Percentiles rank a stretch among this genome's conserved stretches.
Evolutionary conservation across 768 basidiomycete species (phyloP).

Genomic region (Hygrophoropsis aurantiaca): DNA sequence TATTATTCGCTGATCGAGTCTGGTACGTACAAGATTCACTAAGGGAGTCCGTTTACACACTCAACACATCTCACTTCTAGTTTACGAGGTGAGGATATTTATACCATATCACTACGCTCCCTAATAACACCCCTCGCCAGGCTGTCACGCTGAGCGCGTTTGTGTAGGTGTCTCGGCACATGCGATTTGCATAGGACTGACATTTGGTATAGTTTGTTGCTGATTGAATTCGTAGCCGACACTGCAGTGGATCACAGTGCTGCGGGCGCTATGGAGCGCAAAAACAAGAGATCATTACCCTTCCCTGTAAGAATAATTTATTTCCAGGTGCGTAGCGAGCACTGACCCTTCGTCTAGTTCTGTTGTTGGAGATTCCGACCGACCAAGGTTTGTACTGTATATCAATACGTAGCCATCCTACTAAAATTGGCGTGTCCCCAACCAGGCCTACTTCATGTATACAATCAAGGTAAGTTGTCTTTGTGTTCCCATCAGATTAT

Average conservation of each 20-base stretch:
- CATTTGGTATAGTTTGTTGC: conserved; percentile 51
- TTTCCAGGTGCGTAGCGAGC: conserved; percentile 6
- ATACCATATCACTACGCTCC: conserved; percentile 6
- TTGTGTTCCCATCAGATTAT: not conserved
- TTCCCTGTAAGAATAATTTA: conserved; percentile 50
- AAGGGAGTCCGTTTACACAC: conserved; percentile 18
- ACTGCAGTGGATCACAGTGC: conserved; percentile 64
- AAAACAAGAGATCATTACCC: conserved; percentile 75
- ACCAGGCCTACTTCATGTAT: conserved; percentile 84
- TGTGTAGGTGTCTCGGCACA: conserved; percentile 49
- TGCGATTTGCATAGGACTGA: not conserved
- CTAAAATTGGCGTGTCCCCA: not conserved
- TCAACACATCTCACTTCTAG: conserved; percentile 32
- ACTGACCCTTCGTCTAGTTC: conserved; percentile 45
- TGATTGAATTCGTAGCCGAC: conserved; percentile 82
- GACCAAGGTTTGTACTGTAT: conserved; percentile 53
- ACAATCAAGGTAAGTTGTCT: conserved; percentile 62
- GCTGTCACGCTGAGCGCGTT: conserved; percentile 86
- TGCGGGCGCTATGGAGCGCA: conserved; percentile 67
- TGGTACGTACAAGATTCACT: conserved; percentile 32
- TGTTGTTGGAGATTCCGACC: conserved; percentile 83
- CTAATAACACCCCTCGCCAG: conserved; percentile 34
- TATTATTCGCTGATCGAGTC: conserved; percentile 55
- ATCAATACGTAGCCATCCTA: not conserved
- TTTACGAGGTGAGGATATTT: conserved; percentile 57